phyloP scores from a whole-genome alignment of 192 early-diverging fungal species.

The Cladochytrium replicatum region DNA sequence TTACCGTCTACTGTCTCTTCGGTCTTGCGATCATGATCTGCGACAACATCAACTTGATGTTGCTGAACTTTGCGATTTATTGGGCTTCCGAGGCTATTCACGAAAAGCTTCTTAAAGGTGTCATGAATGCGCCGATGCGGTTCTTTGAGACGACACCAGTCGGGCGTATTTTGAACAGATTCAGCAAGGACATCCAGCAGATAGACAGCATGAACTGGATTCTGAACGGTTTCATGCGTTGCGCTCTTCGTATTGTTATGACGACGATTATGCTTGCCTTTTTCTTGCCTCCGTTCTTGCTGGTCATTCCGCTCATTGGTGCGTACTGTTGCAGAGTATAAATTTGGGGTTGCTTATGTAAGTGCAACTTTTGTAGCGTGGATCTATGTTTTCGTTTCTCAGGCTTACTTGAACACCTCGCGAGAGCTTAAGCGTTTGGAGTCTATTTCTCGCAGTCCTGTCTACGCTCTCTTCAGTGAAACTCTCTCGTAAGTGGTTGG shows the following conservation, averaged over 20 bases:
- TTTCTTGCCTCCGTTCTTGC: slow-evolving; percentile 59
- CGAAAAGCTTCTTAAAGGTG: slow-evolving; percentile 5
- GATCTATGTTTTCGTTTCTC: slow-evolving; percentile 48
- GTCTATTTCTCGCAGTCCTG: slow-evolving; percentile 55
- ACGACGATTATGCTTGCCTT: slow-evolving; percentile 6
- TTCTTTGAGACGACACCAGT: slow-evolving; percentile 63
- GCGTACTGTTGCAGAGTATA: not conserved
- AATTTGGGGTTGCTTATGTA: not conserved
- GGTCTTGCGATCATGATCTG: slow-evolving; percentile 12
- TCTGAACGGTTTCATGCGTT: not conserved
- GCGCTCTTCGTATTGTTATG: slow-evolving; percentile 1
- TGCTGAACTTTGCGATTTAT: slow-evolving; percentile 4
- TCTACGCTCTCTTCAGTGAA: slow-evolving; percentile 73
- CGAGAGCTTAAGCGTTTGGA: slow-evolving; percentile 80
- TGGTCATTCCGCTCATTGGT: slow-evolving; percentile 46
- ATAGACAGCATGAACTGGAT: slow-evolving; percentile 13
- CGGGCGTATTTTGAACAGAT: slow-evolving; percentile 71
- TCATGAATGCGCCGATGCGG: slow-evolving; percentile 25
- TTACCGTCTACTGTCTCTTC: slow-evolving; percentile 14
- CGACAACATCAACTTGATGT: slow-evolving; percentile 12
- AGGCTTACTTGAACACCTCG: slow-evolving; percentile 63
- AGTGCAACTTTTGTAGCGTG: not conserved
- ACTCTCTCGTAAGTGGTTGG: slow-evolving; percentile 52
- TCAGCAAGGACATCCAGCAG: slow-evolving; percentile 76
- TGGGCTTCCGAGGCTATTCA: slow-evolving; percentile 25